Base-by-base conservation (phyloP, 2,329 filamentous ascomycete genomes). In the Tolypocladium pustulatum region DNA sequence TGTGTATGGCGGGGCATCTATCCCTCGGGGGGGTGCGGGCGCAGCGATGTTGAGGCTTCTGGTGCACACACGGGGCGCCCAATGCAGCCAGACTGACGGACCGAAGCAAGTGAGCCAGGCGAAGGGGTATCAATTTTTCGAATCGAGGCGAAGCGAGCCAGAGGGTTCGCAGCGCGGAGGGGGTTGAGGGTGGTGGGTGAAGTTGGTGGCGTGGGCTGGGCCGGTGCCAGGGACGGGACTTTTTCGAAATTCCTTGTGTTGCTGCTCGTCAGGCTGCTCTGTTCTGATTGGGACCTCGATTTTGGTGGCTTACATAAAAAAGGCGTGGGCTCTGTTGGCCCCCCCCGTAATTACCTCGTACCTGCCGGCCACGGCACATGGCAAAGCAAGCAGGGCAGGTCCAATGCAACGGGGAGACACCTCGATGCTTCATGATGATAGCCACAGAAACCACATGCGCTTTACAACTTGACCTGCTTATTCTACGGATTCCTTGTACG, bases 1-100 rank as follows among this genome's bases (percentile, higher is more conserved):
- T 34, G 32, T 40, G 49, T 49, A 59, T 56, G 58, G 58, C 49
- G 58, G 55, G 58, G 58, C 58, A 59, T 59, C 55, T 56, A 59
- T 49, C 38, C 36, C 40, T 51, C 30, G 38, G n/a, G 54, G 38
- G n/a, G 54, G 36, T 36, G 40, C 54, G 54, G 43, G 34, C 52
- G 52, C 51, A n/a, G 22, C 41, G 54, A 36, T 36, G 15, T 10
- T 4, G 27, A 6, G 25, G 25, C 25, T 30, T 17, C 15, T 17
- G 15, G 54, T 12, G 43, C 20, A 22, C 32, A 32, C 54, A 22
- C 13, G 41, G 20, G 37, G 37, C 27, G 12, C 25, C 43, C 22
- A 30, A n/a, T n/a, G 51, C 40, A 51, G 52, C 54, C 37, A 32
- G 54, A 25, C 25, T 22, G 40, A 56, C 25, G 37, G 9, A 12